Base-by-base conservation (phyloP, 805 yeast genomes). In the Clavispora santaluciae region DNA sequence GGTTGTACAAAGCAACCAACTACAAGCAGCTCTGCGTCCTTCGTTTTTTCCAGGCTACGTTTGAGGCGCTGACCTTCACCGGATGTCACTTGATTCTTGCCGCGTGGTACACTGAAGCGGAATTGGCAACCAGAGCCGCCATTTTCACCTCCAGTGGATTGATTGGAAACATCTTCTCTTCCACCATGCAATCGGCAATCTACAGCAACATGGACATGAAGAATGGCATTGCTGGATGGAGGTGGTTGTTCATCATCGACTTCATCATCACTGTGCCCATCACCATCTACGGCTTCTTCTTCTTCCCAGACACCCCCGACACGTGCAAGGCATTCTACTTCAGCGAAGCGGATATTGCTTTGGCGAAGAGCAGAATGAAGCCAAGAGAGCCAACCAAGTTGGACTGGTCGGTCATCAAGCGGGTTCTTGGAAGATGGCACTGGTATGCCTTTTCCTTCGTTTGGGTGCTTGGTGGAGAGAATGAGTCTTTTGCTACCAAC, bases 231-330 rank as follows among this genome's bases (percentile, higher is more conserved):
- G 67, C 70, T 3, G 85, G 86, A 6, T 79, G 84, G 84, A 68
- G 81, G 56, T 79, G 85, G 85, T 28, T 79, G n/a, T 81, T 78
- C 53, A 75, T 81, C 34, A 76, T 80, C 45, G 84, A 80, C 57
- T 79, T 77, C 48, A 51, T 76, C 23, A 67, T 79, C 34, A 78
- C 85, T 0, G 51, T 79, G 3, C 83, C 83, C 1, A 73, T 80
- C 40, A 73, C 76, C 3, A 26, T 78, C 4, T 78, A 73, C 46
- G 85, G 86, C 1, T 66, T 76, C 29, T 35, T 81, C 3, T 72
- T 72, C 41, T 77, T 80, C 55, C 86, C 86, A 10, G 83, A 79
- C 51, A 54, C 64, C 22, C 82, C 83, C 9, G 75, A 70, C n/a
- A 55, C 52, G 2, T 45, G 60, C 57, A 46, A 54, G 29, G 50